Evolutionary conservation across 2,329 filamentous ascomycete species (phyloP), one percentile per base, ranked within the genome.

Genomic region (Fusarium staphyleae): DNA sequence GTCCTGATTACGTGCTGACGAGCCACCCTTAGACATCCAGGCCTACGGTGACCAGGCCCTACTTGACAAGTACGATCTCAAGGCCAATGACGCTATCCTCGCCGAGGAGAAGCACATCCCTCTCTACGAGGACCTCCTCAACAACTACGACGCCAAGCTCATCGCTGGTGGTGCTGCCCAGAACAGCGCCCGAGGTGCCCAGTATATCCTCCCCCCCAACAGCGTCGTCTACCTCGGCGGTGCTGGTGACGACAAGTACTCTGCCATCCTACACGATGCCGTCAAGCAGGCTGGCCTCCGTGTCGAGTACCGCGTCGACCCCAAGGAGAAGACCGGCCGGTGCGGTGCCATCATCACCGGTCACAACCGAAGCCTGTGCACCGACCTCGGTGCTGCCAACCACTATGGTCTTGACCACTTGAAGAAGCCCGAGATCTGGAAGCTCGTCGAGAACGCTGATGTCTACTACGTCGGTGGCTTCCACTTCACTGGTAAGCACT

Each of bases 321-420:
- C 90, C 68, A 83, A 85, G 72, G 81, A 88, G 67, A 88, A 91
- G 63, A 99, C 95, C 29, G 95, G 95, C 68, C 91, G 93, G 70
- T 99, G 95, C 76, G 95, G 91, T 76, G 95, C 95, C 64, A 85
- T 99, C 75, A 97, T 99, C 77, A 99, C 93, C 30, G 95, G 92
- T 72, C 91, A 96, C 82, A 88, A 98, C 86, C 88, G 95, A 70
- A 92, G 87, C 74, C 88, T 99, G 82, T 90, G 89, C 82, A 99
- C 95, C 58, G 92, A 98, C 71, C 88, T 99, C 52, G 95, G 89
- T 59, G 95, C 95, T 58, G 95, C 95, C 67, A 99, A 99, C 81
- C 89, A 92, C 81, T 99, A 99, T 81, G 93, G 93, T 77, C 75
- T 97, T 45, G 91, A 95, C 61, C 95, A 99, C 76, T 79, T 99